Conservation (phyloP, 1,284 basidiomycete genomes). For the Neonothopanus nambi region DNA sequence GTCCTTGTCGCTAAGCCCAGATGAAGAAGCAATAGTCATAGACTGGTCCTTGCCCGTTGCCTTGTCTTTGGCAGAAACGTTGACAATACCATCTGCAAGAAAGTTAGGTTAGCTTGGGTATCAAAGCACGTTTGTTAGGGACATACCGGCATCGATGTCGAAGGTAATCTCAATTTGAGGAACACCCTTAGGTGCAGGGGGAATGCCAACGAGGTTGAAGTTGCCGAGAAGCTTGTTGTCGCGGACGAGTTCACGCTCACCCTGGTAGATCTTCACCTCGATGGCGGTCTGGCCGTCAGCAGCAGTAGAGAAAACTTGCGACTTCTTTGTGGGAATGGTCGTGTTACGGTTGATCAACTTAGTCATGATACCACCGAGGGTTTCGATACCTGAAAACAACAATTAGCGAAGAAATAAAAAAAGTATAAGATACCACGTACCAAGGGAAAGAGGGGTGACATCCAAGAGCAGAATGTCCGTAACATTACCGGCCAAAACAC, state of each 20-base stretch:
- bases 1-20: slow-evolving; percentile 94
- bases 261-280: slow-evolving; percentile 97
- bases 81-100: slow-evolving; percentile 84
- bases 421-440: slow-evolving; percentile 37
- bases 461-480: slow-evolving; percentile 96
- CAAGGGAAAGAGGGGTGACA: slow-evolving; percentile 92
- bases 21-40: slow-evolving; percentile 96
- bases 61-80: slow-evolving; percentile 96
- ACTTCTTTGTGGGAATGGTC: slow-evolving; percentile 99
- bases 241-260: slow-evolving; percentile 95
- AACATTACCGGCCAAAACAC: slow-evolving; percentile 95
- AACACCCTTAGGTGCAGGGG: slow-evolving; percentile 96
- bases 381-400: slow-evolving; percentile 72
- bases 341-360: slow-evolving; percentile 96
- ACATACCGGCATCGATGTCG: slow-evolving; percentile 92
- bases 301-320: slow-evolving; percentile 97
- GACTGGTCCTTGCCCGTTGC: slow-evolving; percentile 97
- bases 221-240: slow-evolving; percentile 99
- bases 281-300: slow-evolving; percentile 96
- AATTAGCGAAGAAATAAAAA: slow-evolving; percentile 1
- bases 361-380: slow-evolving; percentile 98
- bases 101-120: not conserved
- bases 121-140: not conserved
- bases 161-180: slow-evolving; percentile 99
- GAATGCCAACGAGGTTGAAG: slow-evolving; percentile 98